phyloP scores from a whole-genome alignment of 148 eudicot species.

The Tetragonia tetragonoides region DNA sequence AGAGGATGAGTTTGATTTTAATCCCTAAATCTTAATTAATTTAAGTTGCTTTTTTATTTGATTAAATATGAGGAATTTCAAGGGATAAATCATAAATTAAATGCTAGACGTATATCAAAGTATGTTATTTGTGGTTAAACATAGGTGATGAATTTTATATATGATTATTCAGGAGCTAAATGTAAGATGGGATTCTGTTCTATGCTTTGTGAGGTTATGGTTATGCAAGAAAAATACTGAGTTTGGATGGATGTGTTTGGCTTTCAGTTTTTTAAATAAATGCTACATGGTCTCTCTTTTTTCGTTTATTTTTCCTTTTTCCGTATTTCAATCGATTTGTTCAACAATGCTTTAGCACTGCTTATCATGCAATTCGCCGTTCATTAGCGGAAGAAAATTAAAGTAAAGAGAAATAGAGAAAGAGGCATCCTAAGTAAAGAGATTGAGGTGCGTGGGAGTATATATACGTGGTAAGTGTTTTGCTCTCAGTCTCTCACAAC shows the following conservation, averaged over 20 bases:
- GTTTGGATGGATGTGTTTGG: conserved; percentile 16
- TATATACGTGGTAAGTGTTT: no score
- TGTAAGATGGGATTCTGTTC: conserved; percentile 19
- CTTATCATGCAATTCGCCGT: conserved; percentile 19
- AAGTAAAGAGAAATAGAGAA: background rate
- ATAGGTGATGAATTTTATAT: conserved; percentile 3
- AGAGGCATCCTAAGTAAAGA: background rate
- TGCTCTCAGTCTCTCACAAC: no score
- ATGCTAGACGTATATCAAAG: background rate
- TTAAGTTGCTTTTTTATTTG: background rate
- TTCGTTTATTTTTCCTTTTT: background rate
- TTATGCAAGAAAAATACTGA: background rate
- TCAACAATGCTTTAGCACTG: conserved; percentile 16
- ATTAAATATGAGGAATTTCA: background rate
- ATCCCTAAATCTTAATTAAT: conserved; percentile 18
- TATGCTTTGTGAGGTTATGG: conserved; percentile 24
- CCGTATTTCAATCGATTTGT: no score
- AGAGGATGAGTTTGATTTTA: conserved; percentile 34
- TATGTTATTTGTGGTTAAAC: background rate
- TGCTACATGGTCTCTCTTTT: background rate
- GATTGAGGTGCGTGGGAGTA: background rate
- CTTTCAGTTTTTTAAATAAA: background rate
- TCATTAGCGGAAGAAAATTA: background rate
- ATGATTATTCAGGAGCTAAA: conserved; percentile 15
- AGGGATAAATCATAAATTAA: conserved; percentile 14